Conservation (phyloP, 345 rosid genomes). For the Pistacia atlantica region DNA sequence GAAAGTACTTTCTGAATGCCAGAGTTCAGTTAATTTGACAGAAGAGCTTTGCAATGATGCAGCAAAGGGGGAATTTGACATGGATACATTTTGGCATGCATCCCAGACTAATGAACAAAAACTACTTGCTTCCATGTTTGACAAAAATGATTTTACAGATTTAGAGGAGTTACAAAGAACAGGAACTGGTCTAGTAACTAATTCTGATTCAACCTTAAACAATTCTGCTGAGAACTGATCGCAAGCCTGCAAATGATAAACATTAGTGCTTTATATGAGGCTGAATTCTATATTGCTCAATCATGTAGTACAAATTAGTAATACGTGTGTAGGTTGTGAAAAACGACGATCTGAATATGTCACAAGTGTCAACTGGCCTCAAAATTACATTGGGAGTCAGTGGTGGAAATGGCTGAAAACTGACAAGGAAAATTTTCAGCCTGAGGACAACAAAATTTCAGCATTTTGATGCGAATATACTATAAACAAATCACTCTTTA, state of each 20-base stretch:
- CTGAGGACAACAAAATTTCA: no score
- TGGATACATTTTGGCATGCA: slow-evolving; percentile 62
- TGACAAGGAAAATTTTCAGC: no score
- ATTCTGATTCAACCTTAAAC: slow-evolving; percentile 43
- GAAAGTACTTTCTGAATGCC: slow-evolving; percentile 65
- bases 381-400: not conserved
- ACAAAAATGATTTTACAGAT: slow-evolving; percentile 48
- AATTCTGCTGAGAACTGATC: slow-evolving; percentile 83
- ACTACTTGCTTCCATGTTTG: slow-evolving; percentile 38
- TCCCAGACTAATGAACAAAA: slow-evolving; percentile 87
- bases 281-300: not conserved
- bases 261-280: not conserved
- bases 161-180: slow-evolving; percentile 75
- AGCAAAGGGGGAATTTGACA: slow-evolving; percentile 63
- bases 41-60: slow-evolving; percentile 57
- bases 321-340: not conserved
- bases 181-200: slow-evolving; percentile 55
- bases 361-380: not conserved
- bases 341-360: not conserved
- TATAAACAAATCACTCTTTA: no score
- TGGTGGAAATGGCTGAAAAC: not conserved
- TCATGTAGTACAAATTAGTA: not conserved
- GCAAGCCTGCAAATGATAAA: slow-evolving; percentile 52
- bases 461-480: no score
- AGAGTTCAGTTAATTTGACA: slow-evolving; percentile 49